These are phyloP conservation scores for Nannochloris sp. DNA, from an alignment of 139 green algal genomes.

Conservation along the genomic window DNA sequence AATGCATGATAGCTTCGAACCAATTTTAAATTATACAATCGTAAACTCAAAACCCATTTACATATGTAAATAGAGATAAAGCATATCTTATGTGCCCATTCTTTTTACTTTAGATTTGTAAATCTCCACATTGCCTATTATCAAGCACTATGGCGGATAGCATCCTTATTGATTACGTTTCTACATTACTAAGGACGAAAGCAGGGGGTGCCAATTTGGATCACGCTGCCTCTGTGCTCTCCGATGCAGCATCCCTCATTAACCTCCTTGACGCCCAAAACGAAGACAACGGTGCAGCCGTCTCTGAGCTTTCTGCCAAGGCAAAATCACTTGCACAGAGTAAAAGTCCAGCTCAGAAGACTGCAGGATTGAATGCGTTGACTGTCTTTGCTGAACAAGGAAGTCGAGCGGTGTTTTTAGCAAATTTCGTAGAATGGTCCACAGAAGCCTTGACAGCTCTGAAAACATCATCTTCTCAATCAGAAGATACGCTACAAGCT, in stretches of 20 bases:
- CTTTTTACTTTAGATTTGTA: no score
- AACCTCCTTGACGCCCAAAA: neutral
- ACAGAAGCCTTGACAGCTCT: neutral
- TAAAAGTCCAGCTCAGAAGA: neutral
- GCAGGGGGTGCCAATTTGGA: neutral
- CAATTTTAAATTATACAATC: no score
- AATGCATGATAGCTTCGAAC: no score
- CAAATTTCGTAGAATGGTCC: neutral
- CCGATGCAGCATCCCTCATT: neutral
- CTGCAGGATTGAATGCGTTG: neutral
- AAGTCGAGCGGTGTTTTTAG: neutral
- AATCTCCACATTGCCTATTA: neutral
- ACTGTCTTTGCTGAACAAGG: neutral
- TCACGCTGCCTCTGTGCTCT: neutral
- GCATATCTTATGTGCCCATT: no score
- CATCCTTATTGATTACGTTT: neutral
- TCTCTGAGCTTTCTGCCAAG: neutral
- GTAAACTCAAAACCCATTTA: no score
- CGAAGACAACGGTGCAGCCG: neutral
- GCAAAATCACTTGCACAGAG: neutral
- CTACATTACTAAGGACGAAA: neutral
- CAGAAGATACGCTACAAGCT: neutral
- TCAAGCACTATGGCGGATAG: neutral
- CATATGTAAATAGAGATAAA: no score
- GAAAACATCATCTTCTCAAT: neutral